These are phyloP conservation scores for Ormosia semicastrata DNA, from an alignment of 306 rosid species.

Conservation along the genomic window DNA sequence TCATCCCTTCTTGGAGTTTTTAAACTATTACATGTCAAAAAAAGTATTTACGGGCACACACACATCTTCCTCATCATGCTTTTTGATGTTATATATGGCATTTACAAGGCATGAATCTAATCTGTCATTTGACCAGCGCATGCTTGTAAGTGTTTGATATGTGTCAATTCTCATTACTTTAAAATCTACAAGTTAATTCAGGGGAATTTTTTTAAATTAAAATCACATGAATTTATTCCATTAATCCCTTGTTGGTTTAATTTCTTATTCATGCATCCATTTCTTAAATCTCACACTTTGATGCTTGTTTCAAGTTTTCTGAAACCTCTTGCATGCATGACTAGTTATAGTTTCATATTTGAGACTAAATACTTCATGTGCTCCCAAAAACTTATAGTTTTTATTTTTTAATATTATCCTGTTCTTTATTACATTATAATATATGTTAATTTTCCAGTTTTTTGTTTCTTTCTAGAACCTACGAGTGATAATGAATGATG, in stretches of 20 bases:
- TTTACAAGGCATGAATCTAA: not conserved
- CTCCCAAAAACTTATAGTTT: not conserved
- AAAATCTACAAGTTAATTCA: conserved; percentile 4
- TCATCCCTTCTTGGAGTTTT: not conserved
- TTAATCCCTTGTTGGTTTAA: not conserved
- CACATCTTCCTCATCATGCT: not conserved
- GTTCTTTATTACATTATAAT: not conserved
- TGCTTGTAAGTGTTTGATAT: not conserved
- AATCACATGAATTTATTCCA: not conserved
- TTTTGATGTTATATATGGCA: not conserved
- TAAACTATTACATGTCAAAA: conserved; percentile 6
- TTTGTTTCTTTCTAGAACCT: conserved; percentile 53
- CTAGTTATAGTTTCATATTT: conserved; percentile 6
- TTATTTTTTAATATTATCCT: not conserved
- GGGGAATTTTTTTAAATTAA: not conserved
- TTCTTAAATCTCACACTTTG: conserved; percentile 6
- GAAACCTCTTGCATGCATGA: not conserved
- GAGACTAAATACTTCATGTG: not conserved
- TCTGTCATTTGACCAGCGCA: not conserved
- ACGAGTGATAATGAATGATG: conserved; percentile 90
- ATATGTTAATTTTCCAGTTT: conserved; percentile 21
- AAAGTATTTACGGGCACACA: not conserved
- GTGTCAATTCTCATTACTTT: not conserved
- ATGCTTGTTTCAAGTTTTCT: not conserved
- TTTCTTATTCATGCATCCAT: not conserved